Base-by-base conservation (phyloP, 2,329 filamentous ascomycete species). In the Pseudogymnoascus sp. region DNA sequence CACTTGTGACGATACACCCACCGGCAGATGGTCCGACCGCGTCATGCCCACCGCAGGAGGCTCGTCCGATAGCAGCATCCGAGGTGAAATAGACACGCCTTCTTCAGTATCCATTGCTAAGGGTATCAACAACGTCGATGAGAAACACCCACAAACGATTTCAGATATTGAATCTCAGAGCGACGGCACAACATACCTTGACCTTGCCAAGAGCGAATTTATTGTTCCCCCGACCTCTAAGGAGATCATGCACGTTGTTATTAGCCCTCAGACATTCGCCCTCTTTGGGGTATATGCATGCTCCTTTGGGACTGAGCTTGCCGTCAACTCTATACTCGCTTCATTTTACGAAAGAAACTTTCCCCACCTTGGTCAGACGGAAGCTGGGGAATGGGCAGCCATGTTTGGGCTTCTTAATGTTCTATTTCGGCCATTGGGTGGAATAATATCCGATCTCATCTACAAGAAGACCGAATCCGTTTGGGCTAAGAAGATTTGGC, bases 1-100 rank as follows among this genome's bases (percentile, higher is more conserved):
- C 23, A 77, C 90, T 12, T 93, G 90, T 71, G 85, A 89, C 1
- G 92, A 97, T 71, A 93, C 90, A 0, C 92, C 92, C 0, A 89
- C 85, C 0, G 92, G 93, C 36, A 86, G 85, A 67, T 96, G 92
- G 92, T 83, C 83, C 5, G 87, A 93, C 40, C 85, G 91, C 31
- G 74, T 75, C 12, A 79, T 83, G 69, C 75, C 77, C 8, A 69
- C 79, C 31, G 61, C 61, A 42, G 61, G n/a, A 18, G 47, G 23
- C 23, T 57, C 51, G 18, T 57, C 51, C 7, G 51, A 36, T 36
- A 57, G n/a, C 51, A 57, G 51, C 16, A 68, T 70, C 10, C 69
- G 72, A 6, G 74, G 75, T 5, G 75, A 74, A 18, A 75, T 86
- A 34, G 77, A 80, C 45, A 75, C 84, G 5, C 79, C 83, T 1